phyloP scores from a whole-genome alignment of 2,329 filamentous ascomycete genomes.

The Aspergillus nomiae region DNA sequence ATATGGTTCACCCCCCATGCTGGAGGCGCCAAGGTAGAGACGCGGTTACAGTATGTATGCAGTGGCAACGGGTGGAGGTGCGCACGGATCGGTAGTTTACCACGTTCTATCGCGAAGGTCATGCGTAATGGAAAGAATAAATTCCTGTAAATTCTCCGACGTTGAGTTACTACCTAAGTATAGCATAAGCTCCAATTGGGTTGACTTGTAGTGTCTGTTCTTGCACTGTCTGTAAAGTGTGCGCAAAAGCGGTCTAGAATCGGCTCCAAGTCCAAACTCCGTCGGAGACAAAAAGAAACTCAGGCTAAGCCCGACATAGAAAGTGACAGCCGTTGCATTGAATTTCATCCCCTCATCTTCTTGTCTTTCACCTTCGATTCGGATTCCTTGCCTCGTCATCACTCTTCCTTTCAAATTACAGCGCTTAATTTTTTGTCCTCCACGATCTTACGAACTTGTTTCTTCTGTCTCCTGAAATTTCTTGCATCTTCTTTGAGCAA shows the following conservation, averaged over 20 bases:
- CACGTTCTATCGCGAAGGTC: not conserved
- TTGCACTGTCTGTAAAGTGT: not conserved
- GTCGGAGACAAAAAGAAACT: not conserved
- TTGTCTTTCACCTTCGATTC: not conserved
- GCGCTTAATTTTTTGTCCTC: not conserved
- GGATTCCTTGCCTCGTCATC: not conserved
- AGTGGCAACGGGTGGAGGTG: not conserved
- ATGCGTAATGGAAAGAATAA: not conserved
- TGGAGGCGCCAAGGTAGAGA: slow-evolving; percentile 41
- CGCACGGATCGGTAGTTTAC: not conserved
- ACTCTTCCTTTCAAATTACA: not conserved
- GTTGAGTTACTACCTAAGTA: not conserved
- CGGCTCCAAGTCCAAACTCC: not conserved
- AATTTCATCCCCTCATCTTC: slow-evolving; percentile 6
- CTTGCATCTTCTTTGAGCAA: not conserved
- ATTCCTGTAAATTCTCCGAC: not conserved
- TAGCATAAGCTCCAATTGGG: not conserved
- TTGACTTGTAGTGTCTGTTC: not conserved
- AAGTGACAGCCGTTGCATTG: not conserved
- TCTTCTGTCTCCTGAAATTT: not conserved
- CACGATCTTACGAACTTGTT: not conserved
- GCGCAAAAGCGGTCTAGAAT: slow-evolving; percentile 6
- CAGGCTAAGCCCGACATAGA: not conserved
- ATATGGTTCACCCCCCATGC: slow-evolving; percentile 57
- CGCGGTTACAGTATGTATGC: not conserved